Percentiles rank a stretch among this genome's conserved stretches.
Evolutionary conservation across 345 rosid species (phyloP).

Genomic region (Aethionema arabicum): DNA sequence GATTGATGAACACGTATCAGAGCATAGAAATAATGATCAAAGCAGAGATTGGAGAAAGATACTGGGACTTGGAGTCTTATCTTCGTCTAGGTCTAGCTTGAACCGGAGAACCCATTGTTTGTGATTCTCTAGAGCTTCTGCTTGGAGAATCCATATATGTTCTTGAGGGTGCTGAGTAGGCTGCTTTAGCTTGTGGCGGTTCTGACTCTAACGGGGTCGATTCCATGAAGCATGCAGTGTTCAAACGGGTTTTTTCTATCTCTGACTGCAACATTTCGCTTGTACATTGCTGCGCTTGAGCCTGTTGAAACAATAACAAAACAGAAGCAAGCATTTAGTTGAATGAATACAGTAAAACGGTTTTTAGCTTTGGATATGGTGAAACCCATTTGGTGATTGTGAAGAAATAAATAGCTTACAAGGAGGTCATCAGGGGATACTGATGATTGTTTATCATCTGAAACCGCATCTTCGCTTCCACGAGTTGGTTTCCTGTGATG

Average conservation of each 20-base stretch:
- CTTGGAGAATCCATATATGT: conserved; percentile 71
- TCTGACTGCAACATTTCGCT: conserved; percentile 77
- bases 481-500: conserved; percentile 74
- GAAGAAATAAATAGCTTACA: conserved; percentile 43
- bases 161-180: conserved; percentile 56
- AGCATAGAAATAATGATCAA: not conserved
- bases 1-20: not conserved
- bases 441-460: conserved; percentile 70
- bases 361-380: not conserved
- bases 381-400: too few species aligned
- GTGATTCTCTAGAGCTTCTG: conserved; percentile 46
- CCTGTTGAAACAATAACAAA: conserved; percentile 48
- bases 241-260: conserved; percentile 87
- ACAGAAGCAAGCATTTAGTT: not conserved
- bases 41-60: not conserved
- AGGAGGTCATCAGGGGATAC: conserved; percentile 92
- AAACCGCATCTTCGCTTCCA: conserved; percentile 87
- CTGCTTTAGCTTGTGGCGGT: conserved; percentile 63
- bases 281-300: conserved; percentile 77
- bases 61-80: conserved; percentile 14
- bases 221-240: conserved; percentile 85
- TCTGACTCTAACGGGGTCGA: conserved; percentile 62
- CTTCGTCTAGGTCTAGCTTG: conserved; percentile 49
- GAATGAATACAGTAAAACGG: not conserved
- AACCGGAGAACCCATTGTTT: conserved; percentile 49